phyloP scores from a whole-genome alignment of 768 basidiomycete species.

The Leccinum pellstonianum region DNA sequence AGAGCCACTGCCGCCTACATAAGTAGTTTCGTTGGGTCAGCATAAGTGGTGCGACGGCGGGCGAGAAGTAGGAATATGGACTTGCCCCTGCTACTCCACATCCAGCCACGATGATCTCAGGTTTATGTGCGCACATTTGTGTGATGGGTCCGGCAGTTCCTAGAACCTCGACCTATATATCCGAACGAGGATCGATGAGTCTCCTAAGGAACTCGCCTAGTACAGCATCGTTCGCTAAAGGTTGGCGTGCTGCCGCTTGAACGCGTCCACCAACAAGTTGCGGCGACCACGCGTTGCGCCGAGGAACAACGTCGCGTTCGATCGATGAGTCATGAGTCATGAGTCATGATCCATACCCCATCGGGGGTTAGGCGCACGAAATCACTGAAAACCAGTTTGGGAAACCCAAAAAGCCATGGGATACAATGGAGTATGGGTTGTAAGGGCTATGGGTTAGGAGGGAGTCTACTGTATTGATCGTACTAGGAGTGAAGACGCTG shows the following conservation, averaged over 20 bases:
- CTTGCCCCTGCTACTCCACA: conserved; percentile 31
- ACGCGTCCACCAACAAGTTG: conserved; percentile 20
- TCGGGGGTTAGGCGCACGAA: too few relatives aligned
- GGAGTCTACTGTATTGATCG: too few relatives aligned
- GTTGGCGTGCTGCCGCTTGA: conserved; percentile 11
- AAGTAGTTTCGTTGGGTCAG: not conserved
- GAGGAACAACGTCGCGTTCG: not conserved
- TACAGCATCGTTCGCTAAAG: not conserved
- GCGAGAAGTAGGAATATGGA: not conserved
- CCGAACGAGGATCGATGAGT: not conserved
- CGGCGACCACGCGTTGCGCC: not conserved
- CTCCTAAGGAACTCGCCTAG: not conserved
- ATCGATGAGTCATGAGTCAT: too few relatives aligned
- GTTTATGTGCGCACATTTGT: conserved; percentile 19
- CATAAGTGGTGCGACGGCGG: not conserved
- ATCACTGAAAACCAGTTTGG: too few relatives aligned
- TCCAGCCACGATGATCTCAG: conserved; percentile 29
- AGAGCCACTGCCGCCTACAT: conserved; percentile 24
- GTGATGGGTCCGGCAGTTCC: too few relatives aligned
- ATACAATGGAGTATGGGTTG: too few relatives aligned
- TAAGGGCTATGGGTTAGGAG: too few relatives aligned
- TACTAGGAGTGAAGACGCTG: too few relatives aligned
- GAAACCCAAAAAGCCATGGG: too few relatives aligned
- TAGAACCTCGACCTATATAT: conserved; percentile 3
- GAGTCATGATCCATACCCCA: too few relatives aligned